phyloP scores from a whole-genome alignment of 345 rosid species.

The Salix suchowensis region DNA sequence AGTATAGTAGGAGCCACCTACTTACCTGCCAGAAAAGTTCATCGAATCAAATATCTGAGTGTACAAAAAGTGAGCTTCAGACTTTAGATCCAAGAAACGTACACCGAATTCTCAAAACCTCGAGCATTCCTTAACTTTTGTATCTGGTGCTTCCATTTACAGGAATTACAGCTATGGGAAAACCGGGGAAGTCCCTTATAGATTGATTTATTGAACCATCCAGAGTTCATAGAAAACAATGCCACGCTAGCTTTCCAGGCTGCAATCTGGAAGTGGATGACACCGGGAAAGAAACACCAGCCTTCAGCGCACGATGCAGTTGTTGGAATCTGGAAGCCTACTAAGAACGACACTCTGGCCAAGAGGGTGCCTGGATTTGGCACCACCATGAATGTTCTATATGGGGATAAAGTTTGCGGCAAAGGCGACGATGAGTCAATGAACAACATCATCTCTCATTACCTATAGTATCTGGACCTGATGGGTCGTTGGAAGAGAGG shows the following conservation, averaged over 20 bases:
- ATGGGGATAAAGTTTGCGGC: slow-evolving; percentile 68
- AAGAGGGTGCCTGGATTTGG: slow-evolving; percentile 75
- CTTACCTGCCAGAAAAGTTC: neutral
- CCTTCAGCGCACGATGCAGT: slow-evolving; percentile 81
- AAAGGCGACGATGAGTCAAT: slow-evolving; percentile 58
- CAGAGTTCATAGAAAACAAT: slow-evolving; percentile 69
- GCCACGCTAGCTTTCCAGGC: slow-evolving; percentile 79
- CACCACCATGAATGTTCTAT: slow-evolving; percentile 67
- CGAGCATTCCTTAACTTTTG: neutral
- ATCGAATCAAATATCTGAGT: neutral
- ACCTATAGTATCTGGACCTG: slow-evolving; percentile 65
- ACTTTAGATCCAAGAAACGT: neutral
- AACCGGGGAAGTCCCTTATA: slow-evolving; percentile 69
- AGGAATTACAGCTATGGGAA: slow-evolving; percentile 89
- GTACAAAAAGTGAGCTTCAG: neutral
- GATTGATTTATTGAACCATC: slow-evolving; percentile 56
- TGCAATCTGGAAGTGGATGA: slow-evolving; percentile 90
- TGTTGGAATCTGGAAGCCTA: slow-evolving; percentile 78
- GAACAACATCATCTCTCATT: slow-evolving; percentile 72
- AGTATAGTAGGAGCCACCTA: neutral
- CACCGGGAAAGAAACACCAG: slow-evolving; percentile 61
- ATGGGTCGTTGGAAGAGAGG: slow-evolving; percentile 85
- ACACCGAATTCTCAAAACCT: neutral
- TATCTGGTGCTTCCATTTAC: neutral
- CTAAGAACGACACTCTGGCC: slow-evolving; percentile 69